A percentile compares a stretch with the other conserved stretches of the same genome.
Evolutionary conservation across 1,284 basidiomycete species (phyloP).

Genomic region (Rhodotorula sp.): DNA sequence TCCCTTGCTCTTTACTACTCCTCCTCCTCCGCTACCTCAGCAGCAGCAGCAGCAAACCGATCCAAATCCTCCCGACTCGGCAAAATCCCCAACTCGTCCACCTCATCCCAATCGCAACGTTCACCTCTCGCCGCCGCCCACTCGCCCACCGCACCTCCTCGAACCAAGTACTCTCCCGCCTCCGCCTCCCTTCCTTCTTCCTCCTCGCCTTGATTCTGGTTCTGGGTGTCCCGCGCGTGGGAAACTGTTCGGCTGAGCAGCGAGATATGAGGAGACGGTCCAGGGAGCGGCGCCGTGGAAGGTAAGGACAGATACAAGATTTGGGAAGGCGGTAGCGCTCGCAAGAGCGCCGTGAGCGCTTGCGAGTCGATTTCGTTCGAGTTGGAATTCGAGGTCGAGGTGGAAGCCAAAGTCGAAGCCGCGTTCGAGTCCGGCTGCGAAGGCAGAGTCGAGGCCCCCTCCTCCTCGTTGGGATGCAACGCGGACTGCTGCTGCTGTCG

Average conservation of each 20-base stretch:
- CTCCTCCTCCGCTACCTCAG: no score
- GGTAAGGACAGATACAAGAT: background rate
- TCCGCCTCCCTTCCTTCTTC: no score
- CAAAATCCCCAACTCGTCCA: background rate
- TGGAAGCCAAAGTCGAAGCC: background rate
- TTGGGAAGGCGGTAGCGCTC: background rate
- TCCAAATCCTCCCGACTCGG: background rate
- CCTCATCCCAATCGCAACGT: background rate
- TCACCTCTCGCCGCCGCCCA: background rate
- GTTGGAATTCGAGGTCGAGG: background rate
- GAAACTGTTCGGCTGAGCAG: no score
- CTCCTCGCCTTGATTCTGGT: no score
- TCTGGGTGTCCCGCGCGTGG: no score
- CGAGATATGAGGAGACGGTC: no score
- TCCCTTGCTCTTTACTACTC: no score
- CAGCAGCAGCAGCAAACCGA: background rate
- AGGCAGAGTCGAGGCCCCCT: no score
- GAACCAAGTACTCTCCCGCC: background rate
- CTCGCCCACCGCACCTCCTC: background rate
- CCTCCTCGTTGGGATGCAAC: no score
- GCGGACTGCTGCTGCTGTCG: no score
- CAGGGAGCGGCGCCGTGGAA: background rate
- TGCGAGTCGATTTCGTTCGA: background rate
- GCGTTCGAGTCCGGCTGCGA: background rate
- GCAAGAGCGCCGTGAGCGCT: background rate